Evolutionary conservation across 257 asterid genomes (phyloP).

Genomic region (Osmanthus fragrans): DNA sequence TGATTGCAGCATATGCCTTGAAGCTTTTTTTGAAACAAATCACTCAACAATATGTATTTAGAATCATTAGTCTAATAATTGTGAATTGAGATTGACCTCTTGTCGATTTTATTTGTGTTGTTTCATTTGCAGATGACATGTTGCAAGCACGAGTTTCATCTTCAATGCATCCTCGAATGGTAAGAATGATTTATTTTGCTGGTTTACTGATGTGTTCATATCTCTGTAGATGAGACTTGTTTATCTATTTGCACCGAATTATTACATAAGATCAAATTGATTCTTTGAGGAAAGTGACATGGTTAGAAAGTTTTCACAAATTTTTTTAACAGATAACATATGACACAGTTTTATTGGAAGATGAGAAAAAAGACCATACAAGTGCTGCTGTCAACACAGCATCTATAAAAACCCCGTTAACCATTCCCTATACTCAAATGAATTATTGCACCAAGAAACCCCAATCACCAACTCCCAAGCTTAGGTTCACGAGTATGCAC

Average conservation of each 20-base stretch:
- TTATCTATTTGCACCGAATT: neutral
- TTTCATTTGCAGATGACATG: slow-evolving; percentile 59
- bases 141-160: slow-evolving; percentile 94
- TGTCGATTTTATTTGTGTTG: neutral
- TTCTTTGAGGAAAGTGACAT: neutral
- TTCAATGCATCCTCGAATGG: slow-evolving; percentile 93
- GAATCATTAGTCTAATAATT: neutral
- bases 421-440: no score
- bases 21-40: slow-evolving; percentile 69
- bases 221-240: neutral
- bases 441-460: no score
- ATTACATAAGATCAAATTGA: neutral
- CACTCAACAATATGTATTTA: slow-evolving; percentile 64
- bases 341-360: no score
- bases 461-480: no score
- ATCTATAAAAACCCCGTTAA: no score
- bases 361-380: no score
- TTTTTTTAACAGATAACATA: no score
- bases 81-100: slow-evolving; percentile 19
- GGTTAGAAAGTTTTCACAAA: neutral
- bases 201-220: neutral
- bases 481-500: no score
- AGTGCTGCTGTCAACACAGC: no score
- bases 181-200: slow-evolving; percentile 12
- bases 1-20: slow-evolving; percentile 95